These are phyloP conservation scores for Angomonas desouzai DNA, from an alignment of 208 protist species.

Conservation along the genomic window DNA sequence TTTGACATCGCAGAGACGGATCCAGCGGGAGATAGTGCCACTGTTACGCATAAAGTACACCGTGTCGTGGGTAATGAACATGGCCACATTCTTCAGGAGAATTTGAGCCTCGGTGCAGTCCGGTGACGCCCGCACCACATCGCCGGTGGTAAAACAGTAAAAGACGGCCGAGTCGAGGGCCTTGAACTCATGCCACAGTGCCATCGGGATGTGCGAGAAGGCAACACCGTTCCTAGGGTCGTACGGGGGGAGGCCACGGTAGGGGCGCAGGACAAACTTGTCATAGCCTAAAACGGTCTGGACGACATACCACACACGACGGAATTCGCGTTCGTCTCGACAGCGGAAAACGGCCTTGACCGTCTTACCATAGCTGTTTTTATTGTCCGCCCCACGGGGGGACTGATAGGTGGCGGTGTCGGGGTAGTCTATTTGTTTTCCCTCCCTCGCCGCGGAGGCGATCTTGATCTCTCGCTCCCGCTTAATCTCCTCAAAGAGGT, in stretches of 20 bases:
- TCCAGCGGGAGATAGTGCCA: constrained; percentile 33
- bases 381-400: neutral
- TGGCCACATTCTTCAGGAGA: constrained; percentile 11
- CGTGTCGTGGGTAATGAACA: constrained; percentile 46
- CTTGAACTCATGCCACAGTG: constrained; percentile 68
- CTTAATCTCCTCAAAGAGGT: constrained; percentile 24
- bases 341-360: constrained; percentile 19
- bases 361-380: neutral
- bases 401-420: constrained; percentile 10
- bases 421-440: constrained; percentile 4
- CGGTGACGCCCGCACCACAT: constrained; percentile 37
- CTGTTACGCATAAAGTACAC: constrained; percentile 30
- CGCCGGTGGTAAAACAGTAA: constrained; percentile 49
- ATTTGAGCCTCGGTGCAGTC: constrained; percentile 17
- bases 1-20: constrained; percentile 15
- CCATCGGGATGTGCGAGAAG: constrained; percentile 63
- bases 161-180: constrained; percentile 50
- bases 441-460: constrained; percentile 9
- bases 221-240: constrained; percentile 69
- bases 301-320: constrained; percentile 54
- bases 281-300: constrained; percentile 69
- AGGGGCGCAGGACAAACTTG: constrained; percentile 48
- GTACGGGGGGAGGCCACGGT: constrained; percentile 63
- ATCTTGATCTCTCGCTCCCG: constrained; percentile 12
- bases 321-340: constrained; percentile 30